Evolutionary conservation across 2,329 filamentous ascomycete genomes (phyloP).

Genomic region (Fusarium subglutinans): DNA sequence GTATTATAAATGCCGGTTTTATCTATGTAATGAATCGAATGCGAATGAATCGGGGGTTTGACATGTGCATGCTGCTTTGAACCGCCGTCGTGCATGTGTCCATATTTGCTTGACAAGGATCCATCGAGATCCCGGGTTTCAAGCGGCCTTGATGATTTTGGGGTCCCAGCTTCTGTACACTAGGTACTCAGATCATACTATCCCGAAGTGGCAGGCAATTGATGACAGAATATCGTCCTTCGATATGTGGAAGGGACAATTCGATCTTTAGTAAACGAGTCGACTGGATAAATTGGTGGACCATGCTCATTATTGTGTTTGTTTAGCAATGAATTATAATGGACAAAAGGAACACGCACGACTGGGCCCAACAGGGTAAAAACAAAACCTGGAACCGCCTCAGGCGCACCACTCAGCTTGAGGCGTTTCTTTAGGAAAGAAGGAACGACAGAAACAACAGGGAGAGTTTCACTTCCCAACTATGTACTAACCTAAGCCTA

Average conservation of each 20-base stretch:
- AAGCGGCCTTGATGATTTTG: background rate
- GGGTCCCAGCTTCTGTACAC: slow-evolving; percentile 5
- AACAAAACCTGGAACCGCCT: slow-evolving; percentile 22
- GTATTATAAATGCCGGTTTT: background rate
- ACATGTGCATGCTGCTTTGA: slow-evolving; percentile 5
- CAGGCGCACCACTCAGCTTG: slow-evolving; percentile 41
- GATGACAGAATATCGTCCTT: background rate
- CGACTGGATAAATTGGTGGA: background rate
- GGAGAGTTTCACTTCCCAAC: background rate
- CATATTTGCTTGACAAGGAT: background rate
- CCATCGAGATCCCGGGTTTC: slow-evolving; percentile 5
- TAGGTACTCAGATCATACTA: slow-evolving; percentile 16
- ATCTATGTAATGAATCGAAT: background rate
- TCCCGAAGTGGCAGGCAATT: slow-evolving; percentile 5
- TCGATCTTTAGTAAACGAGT: background rate
- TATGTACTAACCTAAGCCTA: background rate
- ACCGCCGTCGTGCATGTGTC: background rate
- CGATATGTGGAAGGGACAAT: background rate
- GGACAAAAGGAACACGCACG: slow-evolving; percentile 37
- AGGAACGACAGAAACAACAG: background rate
- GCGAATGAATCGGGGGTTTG: slow-evolving; percentile 5
- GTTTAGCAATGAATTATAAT: slow-evolving; percentile 12
- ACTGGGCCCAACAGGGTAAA: slow-evolving; percentile 5
- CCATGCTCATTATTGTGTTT: background rate
- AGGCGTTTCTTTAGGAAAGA: slow-evolving; percentile 10